phyloP scores from a whole-genome alignment of 176 grass and related monocot genomes.

The Cenchrus purpureus region DNA sequence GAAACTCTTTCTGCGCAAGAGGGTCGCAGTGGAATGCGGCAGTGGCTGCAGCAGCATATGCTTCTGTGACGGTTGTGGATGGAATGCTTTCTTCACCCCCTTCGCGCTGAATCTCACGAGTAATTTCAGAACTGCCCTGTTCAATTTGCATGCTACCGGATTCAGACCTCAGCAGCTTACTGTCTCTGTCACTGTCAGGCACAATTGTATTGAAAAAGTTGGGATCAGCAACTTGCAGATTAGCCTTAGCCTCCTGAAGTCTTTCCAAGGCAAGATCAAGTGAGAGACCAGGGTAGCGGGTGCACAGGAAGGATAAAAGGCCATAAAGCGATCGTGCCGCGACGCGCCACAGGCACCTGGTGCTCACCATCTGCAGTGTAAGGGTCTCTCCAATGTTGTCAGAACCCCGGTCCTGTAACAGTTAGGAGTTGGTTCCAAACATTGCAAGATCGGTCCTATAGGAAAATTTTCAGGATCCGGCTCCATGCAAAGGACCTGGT shows the following conservation, averaged over 20 bases:
- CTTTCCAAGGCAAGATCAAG: neutral
- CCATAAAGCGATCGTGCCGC: neutral
- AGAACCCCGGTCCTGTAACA: no score
- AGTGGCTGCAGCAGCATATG: neutral
- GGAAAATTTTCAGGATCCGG: no score
- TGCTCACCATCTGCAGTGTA: neutral
- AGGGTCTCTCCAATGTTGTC: no score
- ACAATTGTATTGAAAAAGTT: neutral
- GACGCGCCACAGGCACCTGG: neutral
- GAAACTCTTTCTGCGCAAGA: constrained; percentile 17
- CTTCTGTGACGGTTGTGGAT: neutral
- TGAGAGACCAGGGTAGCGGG: neutral
- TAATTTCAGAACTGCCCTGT: neutral
- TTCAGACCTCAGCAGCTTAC: no score
- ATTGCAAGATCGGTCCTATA: no score
- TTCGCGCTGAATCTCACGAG: neutral
- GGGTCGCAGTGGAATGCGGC: neutral
- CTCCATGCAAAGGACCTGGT: no score
- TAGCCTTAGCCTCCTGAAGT: neutral
- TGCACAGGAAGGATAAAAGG: neutral
- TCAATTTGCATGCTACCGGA: neutral
- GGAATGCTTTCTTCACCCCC: neutral
- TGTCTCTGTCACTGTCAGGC: neutral
- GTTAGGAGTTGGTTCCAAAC: no score
- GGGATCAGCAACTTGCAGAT: neutral